Evolutionary conservation across 1,284 basidiomycete species (phyloP).

Genomic region (Rhodotorula sp.): DNA sequence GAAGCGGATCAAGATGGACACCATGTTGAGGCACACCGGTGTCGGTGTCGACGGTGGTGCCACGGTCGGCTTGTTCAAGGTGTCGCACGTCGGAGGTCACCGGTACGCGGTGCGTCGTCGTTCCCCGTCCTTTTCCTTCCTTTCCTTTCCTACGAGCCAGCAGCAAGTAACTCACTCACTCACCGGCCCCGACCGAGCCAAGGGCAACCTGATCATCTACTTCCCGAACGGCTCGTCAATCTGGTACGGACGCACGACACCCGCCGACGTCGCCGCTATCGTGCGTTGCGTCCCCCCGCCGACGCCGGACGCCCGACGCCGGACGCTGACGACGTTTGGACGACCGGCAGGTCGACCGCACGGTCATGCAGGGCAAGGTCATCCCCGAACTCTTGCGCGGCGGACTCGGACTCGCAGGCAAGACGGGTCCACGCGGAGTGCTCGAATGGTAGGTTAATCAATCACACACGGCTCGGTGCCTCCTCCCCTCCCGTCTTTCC

Average conservation of each 20-base stretch:
- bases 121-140: too few relatives aligned
- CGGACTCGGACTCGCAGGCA: constrained; percentile 51
- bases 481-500: neutral
- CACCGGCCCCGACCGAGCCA: too few relatives aligned
- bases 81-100: constrained; percentile 64
- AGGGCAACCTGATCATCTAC: constrained; percentile 83
- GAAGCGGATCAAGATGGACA: constrained; percentile 54
- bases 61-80: constrained; percentile 72
- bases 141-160: neutral
- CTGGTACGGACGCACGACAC: constrained; percentile 90
- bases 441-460: constrained; percentile 36
- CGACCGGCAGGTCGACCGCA: constrained; percentile 58
- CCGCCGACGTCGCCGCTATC: constrained; percentile 79
- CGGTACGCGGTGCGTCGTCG: constrained; percentile 29
- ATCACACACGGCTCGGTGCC: too few relatives aligned
- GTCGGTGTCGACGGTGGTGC: constrained; percentile 51
- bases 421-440: constrained; percentile 20
- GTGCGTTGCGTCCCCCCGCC: constrained; percentile 54
- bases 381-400: constrained; percentile 78
- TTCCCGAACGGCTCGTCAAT: constrained; percentile 64
- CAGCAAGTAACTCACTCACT: too few relatives aligned
- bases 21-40: constrained; percentile 52
- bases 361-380: constrained; percentile 75
- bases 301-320: too few relatives aligned
- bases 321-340: neutral